phyloP scores from a whole-genome alignment of 805 yeast genomes.

The Candida orba region DNA sequence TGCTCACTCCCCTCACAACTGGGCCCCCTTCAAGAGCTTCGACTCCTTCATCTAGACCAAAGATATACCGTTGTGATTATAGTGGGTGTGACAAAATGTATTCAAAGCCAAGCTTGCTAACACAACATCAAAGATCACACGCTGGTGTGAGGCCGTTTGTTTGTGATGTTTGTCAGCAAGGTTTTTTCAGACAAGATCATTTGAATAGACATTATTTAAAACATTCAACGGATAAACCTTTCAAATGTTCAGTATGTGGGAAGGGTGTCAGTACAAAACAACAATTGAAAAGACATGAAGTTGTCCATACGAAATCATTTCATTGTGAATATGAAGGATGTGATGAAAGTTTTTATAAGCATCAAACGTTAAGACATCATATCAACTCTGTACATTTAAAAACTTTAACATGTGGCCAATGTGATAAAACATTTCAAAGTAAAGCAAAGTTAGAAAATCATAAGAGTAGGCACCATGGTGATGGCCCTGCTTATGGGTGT shows the following conservation, averaged over 20 bases:
- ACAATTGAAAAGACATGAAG: constrained; percentile 76
- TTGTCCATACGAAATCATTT: constrained; percentile 67
- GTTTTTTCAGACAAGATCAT: constrained; percentile 76
- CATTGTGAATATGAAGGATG: constrained; percentile 59
- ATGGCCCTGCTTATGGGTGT: constrained; percentile 48
- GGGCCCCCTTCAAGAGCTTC: constrained; percentile 6
- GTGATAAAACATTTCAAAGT: constrained; percentile 57
- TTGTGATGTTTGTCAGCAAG: constrained; percentile 57
- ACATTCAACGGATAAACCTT: constrained; percentile 63
- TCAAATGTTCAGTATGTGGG: constrained; percentile 64
- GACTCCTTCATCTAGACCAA: constrained; percentile 40
- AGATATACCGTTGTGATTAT: constrained; percentile 55
- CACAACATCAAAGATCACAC: constrained; percentile 76
- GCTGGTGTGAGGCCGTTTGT: constrained; percentile 69
- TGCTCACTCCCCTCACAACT: background rate
- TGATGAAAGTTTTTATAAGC: constrained; percentile 59
- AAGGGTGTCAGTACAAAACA: constrained; percentile 79
- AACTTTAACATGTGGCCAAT: constrained; percentile 47
- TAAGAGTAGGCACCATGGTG: constrained; percentile 56
- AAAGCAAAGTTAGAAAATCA: constrained; percentile 65
- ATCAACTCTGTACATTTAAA: constrained; percentile 52
- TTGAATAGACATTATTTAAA: constrained; percentile 64
- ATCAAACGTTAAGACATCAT: constrained; percentile 72
- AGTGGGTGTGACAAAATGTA: constrained; percentile 71
- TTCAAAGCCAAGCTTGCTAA: constrained; percentile 71